Evolutionary conservation across 179 eudicot species (phyloP).

Genomic region (Silene vulgaris): DNA sequence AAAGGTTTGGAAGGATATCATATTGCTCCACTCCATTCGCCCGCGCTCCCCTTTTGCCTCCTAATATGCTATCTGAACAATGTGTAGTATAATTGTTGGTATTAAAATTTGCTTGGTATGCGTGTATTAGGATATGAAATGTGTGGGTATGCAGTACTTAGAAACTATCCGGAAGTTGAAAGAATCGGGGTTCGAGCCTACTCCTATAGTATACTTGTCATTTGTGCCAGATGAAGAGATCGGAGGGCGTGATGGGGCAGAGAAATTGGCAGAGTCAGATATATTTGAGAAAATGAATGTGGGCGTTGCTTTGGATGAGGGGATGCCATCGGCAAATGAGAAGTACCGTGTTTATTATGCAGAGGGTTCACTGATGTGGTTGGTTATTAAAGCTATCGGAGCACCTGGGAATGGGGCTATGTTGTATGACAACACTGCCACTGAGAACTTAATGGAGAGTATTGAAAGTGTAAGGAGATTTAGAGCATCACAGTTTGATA

Average conservation of each 20-base stretch:
- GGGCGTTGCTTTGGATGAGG: constrained; percentile 80
- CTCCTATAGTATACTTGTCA: constrained; percentile 63
- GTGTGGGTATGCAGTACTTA: constrained; percentile 84
- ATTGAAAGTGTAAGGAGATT: constrained; percentile 71
- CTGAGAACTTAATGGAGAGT: constrained; percentile 82
- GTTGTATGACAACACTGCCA: constrained; percentile 74
- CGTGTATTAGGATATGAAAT: constrained; percentile 59
- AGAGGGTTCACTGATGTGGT: constrained; percentile 84
- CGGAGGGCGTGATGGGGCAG: constrained; percentile 83
- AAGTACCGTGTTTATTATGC: constrained; percentile 57
- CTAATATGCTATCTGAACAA: no score
- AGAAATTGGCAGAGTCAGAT: constrained; percentile 52
- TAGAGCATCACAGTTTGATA: constrained; percentile 74
- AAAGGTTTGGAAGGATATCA: no score
- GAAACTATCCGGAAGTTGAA: constrained; percentile 69
- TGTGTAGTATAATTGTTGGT: no score
- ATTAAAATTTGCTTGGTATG: not conserved
- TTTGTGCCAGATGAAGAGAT: constrained; percentile 91
- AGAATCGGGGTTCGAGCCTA: constrained; percentile 48
- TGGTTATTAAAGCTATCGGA: constrained; percentile 75
- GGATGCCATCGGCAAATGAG: constrained; percentile 58
- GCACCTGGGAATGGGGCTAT: constrained; percentile 92
- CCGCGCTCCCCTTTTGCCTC: no score
- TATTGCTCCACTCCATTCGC: no score
- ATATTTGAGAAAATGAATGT: constrained; percentile 60